Conservation (phyloP, 257 asterid species). For the Datura wrightii region DNA sequence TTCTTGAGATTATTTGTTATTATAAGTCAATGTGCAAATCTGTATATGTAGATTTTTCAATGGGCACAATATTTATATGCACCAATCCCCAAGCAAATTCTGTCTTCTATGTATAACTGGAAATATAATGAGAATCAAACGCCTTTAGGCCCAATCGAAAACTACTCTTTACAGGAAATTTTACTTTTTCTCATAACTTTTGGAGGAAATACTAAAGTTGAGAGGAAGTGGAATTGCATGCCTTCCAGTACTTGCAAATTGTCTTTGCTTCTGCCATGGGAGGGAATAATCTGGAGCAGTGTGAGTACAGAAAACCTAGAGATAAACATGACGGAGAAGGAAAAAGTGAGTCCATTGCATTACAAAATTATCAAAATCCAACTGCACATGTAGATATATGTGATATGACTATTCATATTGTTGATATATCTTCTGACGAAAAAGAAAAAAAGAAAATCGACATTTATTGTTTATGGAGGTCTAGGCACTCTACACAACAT, state of each 20-base stretch:
- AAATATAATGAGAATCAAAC: slow-evolving; percentile 16
- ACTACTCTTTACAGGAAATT: slow-evolving; percentile 26
- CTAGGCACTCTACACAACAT: neutral
- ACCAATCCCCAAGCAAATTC: neutral
- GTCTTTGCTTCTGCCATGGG: slow-evolving; percentile 98
- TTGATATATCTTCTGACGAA: neutral
- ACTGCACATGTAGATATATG: neutral
- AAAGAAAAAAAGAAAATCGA: neutral
- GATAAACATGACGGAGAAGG: slow-evolving; percentile 23
- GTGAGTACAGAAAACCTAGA: slow-evolving; percentile 90
- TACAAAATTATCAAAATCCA: neutral
- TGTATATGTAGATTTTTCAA: neutral
- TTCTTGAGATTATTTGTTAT: neutral
- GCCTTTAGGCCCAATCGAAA: neutral
- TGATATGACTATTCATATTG: slow-evolving; percentile 5
- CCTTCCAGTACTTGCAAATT: slow-evolving; percentile 97
- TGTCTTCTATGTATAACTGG: slow-evolving; percentile 14
- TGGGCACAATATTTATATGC: neutral
- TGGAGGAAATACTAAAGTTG: neutral
- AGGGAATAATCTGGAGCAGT: slow-evolving; percentile 97
- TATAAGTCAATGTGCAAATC: neutral
- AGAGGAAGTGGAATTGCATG: slow-evolving; percentile 43
- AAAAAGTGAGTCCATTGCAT: slow-evolving; percentile 13
- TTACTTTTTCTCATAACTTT: slow-evolving; percentile 13
- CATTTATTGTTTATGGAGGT: slow-evolving; percentile 18